phyloP scores from a whole-genome alignment of 306 rosid genomes.

The Trifolium subterraneum region DNA sequence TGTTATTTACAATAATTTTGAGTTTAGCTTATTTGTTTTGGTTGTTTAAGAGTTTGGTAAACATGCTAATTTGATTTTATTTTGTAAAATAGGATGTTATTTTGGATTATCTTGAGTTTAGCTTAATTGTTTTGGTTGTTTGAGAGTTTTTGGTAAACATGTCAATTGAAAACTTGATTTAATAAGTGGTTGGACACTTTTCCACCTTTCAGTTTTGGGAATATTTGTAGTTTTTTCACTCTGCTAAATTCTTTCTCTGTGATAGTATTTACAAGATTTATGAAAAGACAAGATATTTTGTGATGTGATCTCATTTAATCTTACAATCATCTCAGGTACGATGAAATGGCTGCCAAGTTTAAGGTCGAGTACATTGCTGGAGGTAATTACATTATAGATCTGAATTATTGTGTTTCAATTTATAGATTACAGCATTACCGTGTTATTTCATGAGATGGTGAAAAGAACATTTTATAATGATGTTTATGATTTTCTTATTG shows the following conservation, averaged over 20 bases:
- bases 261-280: background rate
- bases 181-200: slow-evolving; percentile 4
- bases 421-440: slow-evolving; percentile 19
- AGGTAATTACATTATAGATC: slow-evolving; percentile 62
- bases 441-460: background rate
- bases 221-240: slow-evolving; percentile 11
- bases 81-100: background rate
- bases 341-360: slow-evolving; percentile 61
- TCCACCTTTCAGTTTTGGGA: slow-evolving; percentile 1
- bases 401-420: slow-evolving; percentile 23
- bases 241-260: background rate
- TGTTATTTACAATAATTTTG: too few relatives aligned
- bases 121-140: background rate
- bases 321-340: slow-evolving; percentile 62
- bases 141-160: slow-evolving; percentile 1
- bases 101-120: background rate
- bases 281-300: background rate
- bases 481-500: slow-evolving; percentile 22
- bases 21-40: slow-evolving; percentile 2
- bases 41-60: background rate
- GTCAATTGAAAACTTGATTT: background rate
- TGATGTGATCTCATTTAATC: slow-evolving; percentile 23
- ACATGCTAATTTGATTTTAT: background rate
- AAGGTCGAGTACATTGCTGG: slow-evolving; percentile 95
- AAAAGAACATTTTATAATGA: slow-evolving; percentile 9